A percentile compares a stretch with the other conserved stretches of the same genome.
phyloP scores from a whole-genome alignment of 2,329 filamentous ascomycete genomes.

The Paecilomyces dactylethromorphus region DNA sequence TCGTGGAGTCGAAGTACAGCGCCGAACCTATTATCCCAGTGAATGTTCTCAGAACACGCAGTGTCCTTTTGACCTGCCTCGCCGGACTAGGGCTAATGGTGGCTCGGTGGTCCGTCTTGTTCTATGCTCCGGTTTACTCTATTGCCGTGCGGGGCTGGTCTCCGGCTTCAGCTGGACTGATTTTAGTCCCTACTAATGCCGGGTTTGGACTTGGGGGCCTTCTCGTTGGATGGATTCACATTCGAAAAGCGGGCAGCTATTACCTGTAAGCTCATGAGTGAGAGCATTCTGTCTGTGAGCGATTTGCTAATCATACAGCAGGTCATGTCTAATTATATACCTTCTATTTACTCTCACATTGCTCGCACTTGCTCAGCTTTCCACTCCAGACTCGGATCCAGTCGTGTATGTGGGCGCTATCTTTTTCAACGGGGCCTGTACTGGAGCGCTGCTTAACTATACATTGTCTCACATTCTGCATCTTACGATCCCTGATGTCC shows the following conservation, averaged over 20 bases:
- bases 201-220: slow-evolving; percentile 72
- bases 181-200: slow-evolving; percentile 73
- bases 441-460: slow-evolving; percentile 71
- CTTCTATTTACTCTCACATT: slow-evolving; percentile 56
- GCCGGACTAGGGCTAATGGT: slow-evolving; percentile 74
- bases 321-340: slow-evolving; percentile 54
- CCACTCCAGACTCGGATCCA: slow-evolving; percentile 46
- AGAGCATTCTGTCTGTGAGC: slow-evolving; percentile 4
- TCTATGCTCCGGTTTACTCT: slow-evolving; percentile 74
- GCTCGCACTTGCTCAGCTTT: slow-evolving; percentile 50
- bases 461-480: slow-evolving; percentile 74
- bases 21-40: slow-evolving; percentile 70
- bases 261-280: slow-evolving; percentile 45
- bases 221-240: slow-evolving; percentile 67
- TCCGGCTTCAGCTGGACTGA: slow-evolving; percentile 64
- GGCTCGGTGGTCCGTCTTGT: slow-evolving; percentile 71
- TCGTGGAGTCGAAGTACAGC: slow-evolving; percentile 59
- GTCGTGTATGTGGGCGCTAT: slow-evolving; percentile 53
- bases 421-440: slow-evolving; percentile 65
- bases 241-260: slow-evolving; percentile 66
- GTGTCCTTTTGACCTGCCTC: slow-evolving; percentile 66
- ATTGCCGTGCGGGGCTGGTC: slow-evolving; percentile 66
- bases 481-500: slow-evolving; percentile 57
- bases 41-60: slow-evolving; percentile 60
- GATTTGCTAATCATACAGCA: slow-evolving; percentile 8